A percentile compares a stretch with the other conserved stretches of the same genome.
phyloP scores from a whole-genome alignment of 2,329 filamentous ascomycete genomes.

The Neocatenulostroma microsporum region DNA sequence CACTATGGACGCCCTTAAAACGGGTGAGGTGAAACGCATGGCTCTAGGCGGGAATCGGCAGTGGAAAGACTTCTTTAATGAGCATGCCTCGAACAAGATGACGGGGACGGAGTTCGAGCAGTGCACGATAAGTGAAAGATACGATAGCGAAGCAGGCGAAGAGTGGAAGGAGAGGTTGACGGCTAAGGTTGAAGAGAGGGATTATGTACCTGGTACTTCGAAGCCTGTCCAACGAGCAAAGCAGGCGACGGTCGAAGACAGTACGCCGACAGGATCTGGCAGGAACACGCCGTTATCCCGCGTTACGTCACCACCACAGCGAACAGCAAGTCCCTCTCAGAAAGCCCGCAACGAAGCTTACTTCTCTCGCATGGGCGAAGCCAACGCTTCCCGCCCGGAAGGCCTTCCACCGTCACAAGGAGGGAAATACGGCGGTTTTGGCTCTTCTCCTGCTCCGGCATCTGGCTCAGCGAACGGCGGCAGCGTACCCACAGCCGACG shows the following conservation, averaged over 20 bases:
- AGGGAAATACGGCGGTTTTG: constrained; percentile 87
- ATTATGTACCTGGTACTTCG: constrained; percentile 59
- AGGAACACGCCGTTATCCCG: constrained; percentile 20
- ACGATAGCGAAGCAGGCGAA: constrained; percentile 81
- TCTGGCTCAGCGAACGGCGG: constrained; percentile 29
- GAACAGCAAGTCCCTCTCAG: constrained; percentile 26
- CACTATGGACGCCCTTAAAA: constrained; percentile 98
- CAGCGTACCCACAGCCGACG: constrained; percentile 63
- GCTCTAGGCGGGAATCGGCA: constrained; percentile 79
- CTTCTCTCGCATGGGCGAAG: constrained; percentile 75
- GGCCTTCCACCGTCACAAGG: constrained; percentile 78
- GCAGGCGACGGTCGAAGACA: constrained; percentile 19
- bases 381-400: constrained; percentile 70
- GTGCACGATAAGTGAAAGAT: constrained; percentile 81
- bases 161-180: constrained; percentile 89
- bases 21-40: constrained; percentile 88
- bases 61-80: constrained; percentile 81
- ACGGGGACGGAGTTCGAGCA: constrained; percentile 62
- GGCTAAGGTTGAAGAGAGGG: constrained; percentile 77
- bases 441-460: constrained; percentile 59
- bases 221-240: constrained; percentile 13
- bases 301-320: constrained; percentile 16
- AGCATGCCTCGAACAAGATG: constrained; percentile 39
- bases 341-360: constrained; percentile 74
- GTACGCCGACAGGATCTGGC: constrained; percentile 17